Percentiles rank a stretch among this genome's conserved stretches.
Conservation (phyloP, 1,139 yeast species). For the Pichia sp. region DNA sequence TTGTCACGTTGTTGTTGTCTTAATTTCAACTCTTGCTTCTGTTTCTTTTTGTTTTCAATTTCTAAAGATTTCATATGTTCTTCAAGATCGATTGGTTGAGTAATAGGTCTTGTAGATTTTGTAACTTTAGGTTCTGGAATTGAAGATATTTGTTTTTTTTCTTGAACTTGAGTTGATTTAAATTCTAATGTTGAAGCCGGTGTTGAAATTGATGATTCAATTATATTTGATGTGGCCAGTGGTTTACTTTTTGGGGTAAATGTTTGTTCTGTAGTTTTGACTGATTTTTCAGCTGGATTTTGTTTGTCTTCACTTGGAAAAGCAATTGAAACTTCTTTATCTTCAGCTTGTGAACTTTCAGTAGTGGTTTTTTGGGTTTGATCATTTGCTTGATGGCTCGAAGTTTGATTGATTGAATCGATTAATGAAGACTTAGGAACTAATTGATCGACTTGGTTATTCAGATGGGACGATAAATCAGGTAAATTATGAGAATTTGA, state of each 20-base stretch:
- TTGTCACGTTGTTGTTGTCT: constrained; percentile 3
- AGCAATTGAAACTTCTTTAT: neutral
- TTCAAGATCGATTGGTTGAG: neutral
- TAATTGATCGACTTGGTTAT: neutral
- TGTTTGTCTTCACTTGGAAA: neutral
- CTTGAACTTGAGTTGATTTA: neutral
- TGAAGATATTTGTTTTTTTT: neutral
- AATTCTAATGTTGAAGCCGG: no score
- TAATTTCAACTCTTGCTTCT: constrained; percentile 4
- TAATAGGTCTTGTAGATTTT: neutral
- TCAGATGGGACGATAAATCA: neutral
- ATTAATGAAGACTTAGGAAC: neutral
- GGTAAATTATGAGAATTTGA: constrained; percentile 3
- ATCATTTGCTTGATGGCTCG: neutral
- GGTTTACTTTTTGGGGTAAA: no score
- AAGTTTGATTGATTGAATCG: neutral
- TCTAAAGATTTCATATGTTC: constrained; percentile 8
- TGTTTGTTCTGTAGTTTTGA: no score
- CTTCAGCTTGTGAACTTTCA: neutral
- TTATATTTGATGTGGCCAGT: no score
- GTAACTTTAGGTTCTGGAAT: no score
- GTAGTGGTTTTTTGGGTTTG: neutral
- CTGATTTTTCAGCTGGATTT: no score
- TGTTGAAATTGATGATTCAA: no score
- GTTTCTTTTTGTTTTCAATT: constrained; percentile 6